Base-by-base conservation (phyloP, 176 grass and related monocot species). In the Alloteropsis semialata region DNA sequence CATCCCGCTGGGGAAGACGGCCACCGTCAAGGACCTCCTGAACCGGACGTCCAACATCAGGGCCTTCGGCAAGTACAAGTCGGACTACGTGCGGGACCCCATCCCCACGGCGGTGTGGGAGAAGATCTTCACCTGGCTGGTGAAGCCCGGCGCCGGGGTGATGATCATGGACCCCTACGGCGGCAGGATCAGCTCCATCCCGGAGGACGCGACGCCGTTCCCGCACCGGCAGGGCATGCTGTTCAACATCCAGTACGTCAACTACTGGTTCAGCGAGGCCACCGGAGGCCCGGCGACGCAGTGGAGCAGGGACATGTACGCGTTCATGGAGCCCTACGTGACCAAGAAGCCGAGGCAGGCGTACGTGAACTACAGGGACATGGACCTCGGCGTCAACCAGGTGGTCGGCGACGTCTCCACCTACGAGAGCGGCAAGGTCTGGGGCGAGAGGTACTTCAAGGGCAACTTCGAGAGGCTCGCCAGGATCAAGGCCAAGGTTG, bases 371-470 rank as follows among this genome's bases (percentile, higher is more conserved):
- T 83, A 72, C 49, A 63, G 74, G 30, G 86, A 88, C 81, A 34
- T 83, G 1, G 86, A 78, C n/a, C 69, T 72, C 16, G 69, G 69
- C 8, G 69, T 48, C 25, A 72, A 72, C 69, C 25, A 72, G 38
- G 64, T 84, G 24, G 78, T 83, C n/a, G 79, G 46, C 16, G 80
- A 49, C 45, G 18, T 74, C 63, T 88, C 82, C 2, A 90, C 46
- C 45, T 93, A 86, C 60, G n/a, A 66, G 0, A 53, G n/a, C 21
- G 91, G 55, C 45, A 86, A 18, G 69, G 88, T 86, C 6, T 85
- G 85, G 91, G 88, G 88, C 4, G 36, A 51, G 53, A 85, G 42
- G 79, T 93, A 93, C 54, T 88, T 81, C 62, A 68, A 43, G 1
- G 33, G 6, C 6, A 88, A 93, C 69, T 93, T 86, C 50, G 17